A percentile compares a stretch with the other conserved stretches of the same genome.
Conservation (phyloP, 495 filamentous ascomycete genomes). For the Rostrohypoxylon terebratum region DNA sequence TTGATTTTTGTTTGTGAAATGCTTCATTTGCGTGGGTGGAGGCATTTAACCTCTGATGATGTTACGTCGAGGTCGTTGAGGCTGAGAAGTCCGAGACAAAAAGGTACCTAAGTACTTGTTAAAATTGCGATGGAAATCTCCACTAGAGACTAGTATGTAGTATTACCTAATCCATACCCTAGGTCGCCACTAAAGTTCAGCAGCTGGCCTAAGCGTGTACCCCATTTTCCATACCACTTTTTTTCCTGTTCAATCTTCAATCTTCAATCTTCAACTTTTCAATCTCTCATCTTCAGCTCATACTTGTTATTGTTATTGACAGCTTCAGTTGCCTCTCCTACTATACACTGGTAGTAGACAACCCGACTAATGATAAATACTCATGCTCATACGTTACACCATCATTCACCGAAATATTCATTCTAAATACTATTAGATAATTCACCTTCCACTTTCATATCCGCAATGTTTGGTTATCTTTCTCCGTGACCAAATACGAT, state of each 20-base stretch:
- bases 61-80: constrained; percentile 32
- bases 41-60: not conserved
- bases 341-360: not conserved
- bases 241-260: not conserved
- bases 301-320: not conserved
- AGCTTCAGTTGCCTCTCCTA: not conserved
- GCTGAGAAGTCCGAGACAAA: constrained; percentile 29
- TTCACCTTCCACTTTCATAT: not conserved
- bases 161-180: not conserved
- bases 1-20: not conserved
- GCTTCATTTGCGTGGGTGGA: not conserved
- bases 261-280: not conserved
- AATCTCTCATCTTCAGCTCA: not conserved
- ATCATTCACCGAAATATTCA: not conserved
- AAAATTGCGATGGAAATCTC: not conserved
- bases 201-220: not conserved
- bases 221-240: not conserved
- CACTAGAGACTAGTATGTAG: no score
- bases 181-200: not conserved
- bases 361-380: not conserved
- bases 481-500: not conserved
- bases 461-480: constrained; percentile 27
- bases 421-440: not conserved
- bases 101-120: not conserved
- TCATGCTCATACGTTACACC: not conserved